Base-by-base conservation (phyloP, 805 yeast genomes). In the Candida anglica region DNA sequence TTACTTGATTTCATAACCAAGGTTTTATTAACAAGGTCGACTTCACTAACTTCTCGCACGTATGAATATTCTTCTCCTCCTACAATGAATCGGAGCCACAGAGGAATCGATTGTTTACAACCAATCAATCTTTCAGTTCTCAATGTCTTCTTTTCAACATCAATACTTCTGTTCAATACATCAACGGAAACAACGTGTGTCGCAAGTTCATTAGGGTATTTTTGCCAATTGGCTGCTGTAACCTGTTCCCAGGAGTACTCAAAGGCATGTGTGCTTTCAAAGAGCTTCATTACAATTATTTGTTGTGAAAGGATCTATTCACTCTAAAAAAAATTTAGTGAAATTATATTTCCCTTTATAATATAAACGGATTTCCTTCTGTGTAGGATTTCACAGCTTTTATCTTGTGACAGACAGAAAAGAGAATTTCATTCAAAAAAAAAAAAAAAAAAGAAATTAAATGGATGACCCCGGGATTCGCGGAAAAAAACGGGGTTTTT, bases 151-250 rank as follows among this genome's bases (percentile, higher is more conserved):
- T 73, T 70, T 6, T 56, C 60, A 1, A 69, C 60, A 45, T 77
- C 74, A 15, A 87, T 51, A 47, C 81, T 87, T 42, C 98, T 71
- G 39, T 83, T 69, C 20, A 91, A 59, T 1, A 87, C 86, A 55
- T 91, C 98, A 14, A 93, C 98, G 1, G 93, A 93, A 19, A 86
- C 81, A 7, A 91, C 98, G 58, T 91, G 98, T 0, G 95, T 75
- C 6, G 96, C 80, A 38, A 81, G 70, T 47, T 88, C 95, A 55
- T 93, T 91, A n/a, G 98, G 98, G 60, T 91, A 91, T 48, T 91
- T 91, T 44, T 76, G 79, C 98, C 98, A 91, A 60, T 89, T 88
- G 33, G 98, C 97, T 1, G 95, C 88, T 0, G 96, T 83, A 17
- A 91, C 95, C 47, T 84, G 87, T 17, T 84, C 95, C 97, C 98